These are phyloP conservation scores for Lentinula aciculospora DNA, from an alignment of 768 basidiomycete genomes.

Conservation along the genomic window DNA sequence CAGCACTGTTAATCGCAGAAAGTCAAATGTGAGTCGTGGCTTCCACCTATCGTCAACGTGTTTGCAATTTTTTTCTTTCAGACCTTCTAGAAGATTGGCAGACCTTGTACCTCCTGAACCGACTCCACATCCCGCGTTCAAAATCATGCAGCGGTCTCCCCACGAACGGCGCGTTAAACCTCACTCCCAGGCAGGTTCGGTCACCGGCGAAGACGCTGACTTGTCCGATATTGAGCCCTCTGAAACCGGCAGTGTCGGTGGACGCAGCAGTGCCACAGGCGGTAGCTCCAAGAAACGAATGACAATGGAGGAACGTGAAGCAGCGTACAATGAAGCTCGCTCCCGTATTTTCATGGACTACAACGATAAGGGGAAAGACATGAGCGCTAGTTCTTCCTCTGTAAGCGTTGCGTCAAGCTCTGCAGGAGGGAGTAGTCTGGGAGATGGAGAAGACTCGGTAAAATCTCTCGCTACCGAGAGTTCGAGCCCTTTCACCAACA, in stretches of 20 bases:
- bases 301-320: constrained; percentile 83
- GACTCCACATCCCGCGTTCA: constrained; percentile 68
- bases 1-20: constrained; percentile 50
- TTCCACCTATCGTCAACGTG: constrained; percentile 8
- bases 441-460: constrained; percentile 61
- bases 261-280: constrained; percentile 58
- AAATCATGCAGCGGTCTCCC: constrained; percentile 75
- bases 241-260: constrained; percentile 72
- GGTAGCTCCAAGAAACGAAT: constrained; percentile 58
- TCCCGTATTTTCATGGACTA: constrained; percentile 84
- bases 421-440: constrained; percentile 55
- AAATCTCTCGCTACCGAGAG: constrained; percentile 77
- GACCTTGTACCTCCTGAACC: constrained; percentile 78
- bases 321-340: constrained; percentile 84
- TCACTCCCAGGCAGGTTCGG: constrained; percentile 68
- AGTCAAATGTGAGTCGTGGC: constrained; percentile 64
- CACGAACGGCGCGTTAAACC: constrained; percentile 52
- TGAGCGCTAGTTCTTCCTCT: constrained; percentile 74
- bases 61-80: constrained; percentile 24
- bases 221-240: constrained; percentile 77
- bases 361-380: constrained; percentile 66
- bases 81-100: constrained; percentile 63
- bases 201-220: constrained; percentile 71
- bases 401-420: constrained; percentile 68
- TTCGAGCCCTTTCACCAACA: constrained; percentile 50